A percentile compares a stretch with the other conserved stretches of the same genome.
Evolutionary conservation across 306 rosid species (phyloP).

Genomic region (Begonia masoniana): DNA sequence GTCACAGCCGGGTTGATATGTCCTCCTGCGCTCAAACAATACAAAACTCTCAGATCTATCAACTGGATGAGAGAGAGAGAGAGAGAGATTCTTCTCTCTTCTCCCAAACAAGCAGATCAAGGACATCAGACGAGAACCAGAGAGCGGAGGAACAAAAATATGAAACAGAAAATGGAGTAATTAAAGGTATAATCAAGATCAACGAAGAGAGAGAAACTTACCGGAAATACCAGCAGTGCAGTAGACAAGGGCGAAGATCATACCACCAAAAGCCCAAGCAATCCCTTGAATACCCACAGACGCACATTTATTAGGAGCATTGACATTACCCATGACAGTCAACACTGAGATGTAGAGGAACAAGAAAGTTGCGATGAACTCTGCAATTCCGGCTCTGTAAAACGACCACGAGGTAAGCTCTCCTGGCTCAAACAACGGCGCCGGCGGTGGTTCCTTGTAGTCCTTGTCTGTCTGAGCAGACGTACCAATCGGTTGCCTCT

Average conservation of each 20-base stretch:
- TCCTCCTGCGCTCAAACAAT: slow-evolving; percentile 40
- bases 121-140: no score
- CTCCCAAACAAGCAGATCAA: no score
- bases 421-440: slow-evolving; percentile 68
- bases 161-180: no score
- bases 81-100: background rate
- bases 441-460: slow-evolving; percentile 86
- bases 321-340: slow-evolving; percentile 73
- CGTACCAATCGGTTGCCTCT: slow-evolving; percentile 68
- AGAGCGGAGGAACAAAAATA: no score
- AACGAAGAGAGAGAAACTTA: slow-evolving; percentile 2
- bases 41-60: slow-evolving; percentile 11
- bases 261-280: slow-evolving; percentile 99
- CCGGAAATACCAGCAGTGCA: slow-evolving; percentile 95
- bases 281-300: slow-evolving; percentile 83
- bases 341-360: slow-evolving; percentile 75
- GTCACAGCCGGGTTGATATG: slow-evolving; percentile 95
- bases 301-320: slow-evolving; percentile 32
- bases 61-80: background rate
- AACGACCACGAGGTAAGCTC: slow-evolving; percentile 90
- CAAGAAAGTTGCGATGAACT: slow-evolving; percentile 78
- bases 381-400: slow-evolving; percentile 86
- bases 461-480: slow-evolving; percentile 57
- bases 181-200: background rate
- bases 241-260: slow-evolving; percentile 88